phyloP scores from a whole-genome alignment of 192 early-diverging fungal species.

The Coemansia sp. region DNA sequence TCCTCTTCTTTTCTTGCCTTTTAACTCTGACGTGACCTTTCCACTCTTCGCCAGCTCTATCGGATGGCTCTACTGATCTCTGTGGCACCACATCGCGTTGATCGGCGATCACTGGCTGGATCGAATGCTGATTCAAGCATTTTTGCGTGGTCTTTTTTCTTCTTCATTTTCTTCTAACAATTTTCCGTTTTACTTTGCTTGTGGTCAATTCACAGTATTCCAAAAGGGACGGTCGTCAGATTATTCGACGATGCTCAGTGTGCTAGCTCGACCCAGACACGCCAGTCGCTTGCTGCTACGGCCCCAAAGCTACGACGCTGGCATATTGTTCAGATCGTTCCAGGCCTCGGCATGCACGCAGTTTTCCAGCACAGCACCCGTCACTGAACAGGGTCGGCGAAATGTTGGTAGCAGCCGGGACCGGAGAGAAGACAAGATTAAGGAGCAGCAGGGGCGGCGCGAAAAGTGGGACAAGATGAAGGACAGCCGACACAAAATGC shows the following conservation, averaged over 20 bases:
- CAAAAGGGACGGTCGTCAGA: neutral
- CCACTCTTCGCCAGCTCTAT: too few species aligned
- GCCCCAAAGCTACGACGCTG: neutral
- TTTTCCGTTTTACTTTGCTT: neutral
- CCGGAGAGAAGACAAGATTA: conserved; percentile 3
- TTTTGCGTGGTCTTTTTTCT: neutral
- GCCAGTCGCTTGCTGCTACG: neutral
- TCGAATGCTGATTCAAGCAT: too few species aligned
- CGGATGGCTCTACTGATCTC: too few species aligned
- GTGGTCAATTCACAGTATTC: neutral
- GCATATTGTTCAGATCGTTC: neutral
- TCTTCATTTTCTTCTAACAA: neutral
- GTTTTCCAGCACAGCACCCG: neutral
- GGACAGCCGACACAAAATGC: conserved; percentile 16
- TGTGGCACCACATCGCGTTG: too few species aligned
- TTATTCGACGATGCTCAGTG: neutral
- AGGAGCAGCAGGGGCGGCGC: conserved; percentile 13
- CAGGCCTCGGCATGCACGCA: neutral
- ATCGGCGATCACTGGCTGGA: too few species aligned
- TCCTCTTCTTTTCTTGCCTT: neutral
- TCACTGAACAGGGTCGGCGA: neutral
- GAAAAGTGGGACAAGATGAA: conserved; percentile 22
- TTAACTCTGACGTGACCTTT: neutral
- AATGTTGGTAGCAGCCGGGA: neutral
- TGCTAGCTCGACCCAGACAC: neutral